These are phyloP conservation scores for Nephelium lappaceum DNA, from an alignment of 345 rosid species.

Conservation along the genomic window DNA sequence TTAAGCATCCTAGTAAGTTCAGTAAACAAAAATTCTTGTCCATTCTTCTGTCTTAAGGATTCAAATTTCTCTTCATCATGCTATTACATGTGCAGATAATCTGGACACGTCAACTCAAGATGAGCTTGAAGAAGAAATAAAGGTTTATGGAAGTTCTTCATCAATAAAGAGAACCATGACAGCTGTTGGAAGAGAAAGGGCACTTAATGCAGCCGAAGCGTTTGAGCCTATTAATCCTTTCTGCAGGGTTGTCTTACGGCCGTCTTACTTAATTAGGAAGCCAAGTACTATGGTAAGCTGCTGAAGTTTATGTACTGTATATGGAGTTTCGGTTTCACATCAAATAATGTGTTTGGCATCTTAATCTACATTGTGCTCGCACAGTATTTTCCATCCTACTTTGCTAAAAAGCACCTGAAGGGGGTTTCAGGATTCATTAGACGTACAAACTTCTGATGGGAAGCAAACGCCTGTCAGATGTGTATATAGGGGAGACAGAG, in stretches of 20 bases:
- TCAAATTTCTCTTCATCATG: conserved; percentile 15
- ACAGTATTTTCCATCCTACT: conserved; percentile 15
- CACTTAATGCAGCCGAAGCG: conserved; percentile 33
- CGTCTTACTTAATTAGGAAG: conserved; percentile 24
- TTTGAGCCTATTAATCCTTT: conserved; percentile 40
- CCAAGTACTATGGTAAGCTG: neutral
- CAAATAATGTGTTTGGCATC: neutral
- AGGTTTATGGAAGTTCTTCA: conserved; percentile 47
- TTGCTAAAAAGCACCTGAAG: neutral
- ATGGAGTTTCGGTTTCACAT: neutral
- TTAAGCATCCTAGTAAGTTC: conserved; percentile 52
- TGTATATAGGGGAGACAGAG: conserved; percentile 23
- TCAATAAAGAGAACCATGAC: conserved; percentile 25
- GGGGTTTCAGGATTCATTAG: neutral
- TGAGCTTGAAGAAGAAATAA: conserved; percentile 40
- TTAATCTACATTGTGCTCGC: neutral
- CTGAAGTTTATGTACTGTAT: neutral
- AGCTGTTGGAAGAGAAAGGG: conserved; percentile 27
- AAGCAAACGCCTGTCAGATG: conserved; percentile 25
- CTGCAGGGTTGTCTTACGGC: conserved; percentile 39
- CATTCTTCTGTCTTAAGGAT: neutral
- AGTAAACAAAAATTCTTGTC: neutral
- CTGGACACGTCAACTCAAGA: neutral
- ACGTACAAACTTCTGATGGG: neutral
- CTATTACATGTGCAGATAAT: conserved; percentile 36